Evolutionary conservation across 208 protist species (phyloP), one percentile per base, ranked within the genome.

Genomic region (Crithidia expoeki): DNA sequence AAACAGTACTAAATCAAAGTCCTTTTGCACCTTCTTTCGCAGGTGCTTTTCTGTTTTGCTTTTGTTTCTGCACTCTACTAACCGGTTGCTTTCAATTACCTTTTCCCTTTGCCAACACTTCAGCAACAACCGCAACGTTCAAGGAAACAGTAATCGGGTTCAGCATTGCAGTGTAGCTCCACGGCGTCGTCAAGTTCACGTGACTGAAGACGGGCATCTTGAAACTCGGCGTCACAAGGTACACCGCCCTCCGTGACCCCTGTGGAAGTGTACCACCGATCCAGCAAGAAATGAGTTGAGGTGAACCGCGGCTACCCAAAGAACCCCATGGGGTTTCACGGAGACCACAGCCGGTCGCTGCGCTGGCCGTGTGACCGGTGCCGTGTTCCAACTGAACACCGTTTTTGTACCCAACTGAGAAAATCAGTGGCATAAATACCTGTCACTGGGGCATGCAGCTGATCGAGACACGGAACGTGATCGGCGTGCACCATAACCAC

Each of bases 311-410:
- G 79, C 55, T 90, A 90, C 67, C 57, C 68, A 9, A 55, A 74
- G 65, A 85, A 83, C 57, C 70, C 80, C 28, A 79, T 90, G 75
- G 34, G 76, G 66, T 28, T 89, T 85, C 79, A 85, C 87, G 61
- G 82, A 82, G 33, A 74, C 73, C 71, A 93, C 84, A 16, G 81
- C 86, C 10, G 87, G 87, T 36, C 81, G 84, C 72, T 85, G 77
- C 42, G 87, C 87, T 27, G 87, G 84, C 36, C 87, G 87, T 44
- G 83, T 93, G 36, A 36, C 36, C 5, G 56, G 84, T 23, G 87
- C 79, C 60, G 75, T 63, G 10, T 86, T 90, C 64, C 60, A 44
- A 23, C 66, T 90, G 19, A 76, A 86, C 57, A 76, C 78, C 34
- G 65, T 80, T 42, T n/a, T 67, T 33, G 38, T 86, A 88, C 62